Evolutionary conservation across 257 asterid species (phyloP), one percentile per base, ranked within the genome.

Genomic region (Fraxinus americana): DNA sequence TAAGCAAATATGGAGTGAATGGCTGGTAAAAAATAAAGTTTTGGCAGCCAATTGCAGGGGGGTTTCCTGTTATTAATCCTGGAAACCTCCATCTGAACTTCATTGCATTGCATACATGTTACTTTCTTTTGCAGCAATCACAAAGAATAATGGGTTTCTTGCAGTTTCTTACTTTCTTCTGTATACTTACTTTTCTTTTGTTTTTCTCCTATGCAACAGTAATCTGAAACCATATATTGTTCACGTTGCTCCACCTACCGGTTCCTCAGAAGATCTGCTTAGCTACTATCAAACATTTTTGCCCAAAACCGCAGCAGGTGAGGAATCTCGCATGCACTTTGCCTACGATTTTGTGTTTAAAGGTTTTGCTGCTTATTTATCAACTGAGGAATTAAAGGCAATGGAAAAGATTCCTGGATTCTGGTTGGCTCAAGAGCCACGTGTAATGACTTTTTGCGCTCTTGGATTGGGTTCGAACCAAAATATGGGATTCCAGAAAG

Each of bases 251-350:
- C 45, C 72, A 36, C 82, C 84, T 69, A 41, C 73, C 7, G 17
- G 0, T 11, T 69, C 21, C 52, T 43, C 19, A 0, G 83, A 59
- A 10, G 89, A 81, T 71, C 50, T 86, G n/a, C 59, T 77, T 6
- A 52, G 78, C 32, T 89, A 73, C 78, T 85, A 90, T 12, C 68
- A 68, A 21, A 65, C 91, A 21, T 88, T 88, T 50, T 72, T 90
- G 70, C 84, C 93, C 0, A 4, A 76, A 43, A 38, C 80, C 7
- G 17, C 61, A 6, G 61, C 83, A 5, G 73, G 54, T 3, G 13
- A 76, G 30, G 61, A 67, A 34, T 73, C 87, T 0, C 81, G 69
- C 19, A 80, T 90, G 19, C 16, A 85, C 4, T 79, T 84, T 65
- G 78, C 85, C 10, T 86, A 88, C 73, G 86, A 71, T 76, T 77